Percentiles rank a stretch among this genome's conserved stretches.
phyloP scores from a whole-genome alignment of 306 rosid genomes.

The Dicorynia guianensis region DNA sequence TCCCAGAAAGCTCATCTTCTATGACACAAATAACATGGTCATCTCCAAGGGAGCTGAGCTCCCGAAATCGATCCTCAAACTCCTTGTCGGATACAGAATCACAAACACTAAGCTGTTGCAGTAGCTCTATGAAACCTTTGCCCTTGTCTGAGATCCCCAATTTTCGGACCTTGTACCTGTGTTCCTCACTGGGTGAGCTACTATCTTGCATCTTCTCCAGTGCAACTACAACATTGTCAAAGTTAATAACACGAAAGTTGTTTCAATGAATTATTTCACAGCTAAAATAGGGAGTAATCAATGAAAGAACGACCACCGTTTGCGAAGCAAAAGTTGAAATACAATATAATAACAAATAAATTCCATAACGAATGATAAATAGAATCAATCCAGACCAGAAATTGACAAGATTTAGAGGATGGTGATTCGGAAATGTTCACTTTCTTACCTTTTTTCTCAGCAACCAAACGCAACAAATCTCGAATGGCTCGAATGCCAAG shows the following conservation, averaged over 20 bases:
- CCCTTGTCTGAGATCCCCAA: slow-evolving; percentile 71
- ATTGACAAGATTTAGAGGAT: background rate
- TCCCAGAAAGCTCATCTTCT: slow-evolving; percentile 58
- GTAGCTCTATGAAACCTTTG: slow-evolving; percentile 74
- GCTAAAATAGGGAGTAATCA: too few relatives aligned
- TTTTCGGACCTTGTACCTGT: slow-evolving; percentile 51
- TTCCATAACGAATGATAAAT: too few relatives aligned
- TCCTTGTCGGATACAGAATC: slow-evolving; percentile 72
- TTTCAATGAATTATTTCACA: too few relatives aligned
- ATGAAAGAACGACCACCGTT: too few relatives aligned
- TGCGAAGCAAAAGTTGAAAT: too few relatives aligned
- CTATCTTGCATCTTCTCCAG: slow-evolving; percentile 47
- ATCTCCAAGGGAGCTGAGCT: slow-evolving; percentile 62
- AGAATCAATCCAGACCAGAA: background rate
- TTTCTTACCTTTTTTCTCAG: slow-evolving; percentile 19
- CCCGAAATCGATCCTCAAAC: slow-evolving; percentile 71
- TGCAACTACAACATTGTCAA: background rate
- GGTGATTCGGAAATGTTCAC: background rate
- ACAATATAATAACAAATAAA: too few relatives aligned
- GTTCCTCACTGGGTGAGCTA: slow-evolving; percentile 38
- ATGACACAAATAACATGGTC: slow-evolving; percentile 72
- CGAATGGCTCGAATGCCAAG: background rate
- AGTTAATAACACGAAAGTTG: background rate
- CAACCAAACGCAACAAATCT: background rate
- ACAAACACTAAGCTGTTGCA: slow-evolving; percentile 75